phyloP scores from a whole-genome alignment of 306 rosid genomes.

The Ziziphus jujuba region DNA sequence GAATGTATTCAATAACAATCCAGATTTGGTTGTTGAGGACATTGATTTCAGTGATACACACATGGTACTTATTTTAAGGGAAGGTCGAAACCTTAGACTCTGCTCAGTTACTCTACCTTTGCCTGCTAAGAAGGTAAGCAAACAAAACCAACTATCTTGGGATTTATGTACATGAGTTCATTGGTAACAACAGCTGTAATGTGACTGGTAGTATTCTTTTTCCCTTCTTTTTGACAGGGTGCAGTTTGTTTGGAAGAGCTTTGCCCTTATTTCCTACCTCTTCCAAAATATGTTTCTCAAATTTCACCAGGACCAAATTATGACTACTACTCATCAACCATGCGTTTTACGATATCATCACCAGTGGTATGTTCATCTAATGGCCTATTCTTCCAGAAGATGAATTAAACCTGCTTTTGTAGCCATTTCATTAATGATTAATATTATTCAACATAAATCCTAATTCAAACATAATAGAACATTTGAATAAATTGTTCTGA shows the following conservation, averaged over 20 bases:
- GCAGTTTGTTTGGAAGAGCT: constrained; percentile 54
- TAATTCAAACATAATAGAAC: not conserved
- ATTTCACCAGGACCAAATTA: constrained; percentile 90
- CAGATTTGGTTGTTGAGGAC: constrained; percentile 59
- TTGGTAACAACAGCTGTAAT: constrained; percentile 16
- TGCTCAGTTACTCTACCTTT: constrained; percentile 75
- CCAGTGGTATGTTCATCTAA: constrained; percentile 70
- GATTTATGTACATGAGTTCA: constrained; percentile 23
- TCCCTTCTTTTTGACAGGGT: constrained; percentile 51
- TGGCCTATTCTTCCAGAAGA: constrained; percentile 4
- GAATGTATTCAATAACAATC: constrained; percentile 57
- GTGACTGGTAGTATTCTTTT: constrained; percentile 16
- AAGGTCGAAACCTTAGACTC: constrained; percentile 57
- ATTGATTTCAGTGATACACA: constrained; percentile 74
- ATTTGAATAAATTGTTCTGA: too few species aligned
- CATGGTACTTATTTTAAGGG: constrained; percentile 68
- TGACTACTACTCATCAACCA: constrained; percentile 70
- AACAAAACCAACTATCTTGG: constrained; percentile 18
- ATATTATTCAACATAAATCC: not conserved
- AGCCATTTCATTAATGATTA: not conserved
- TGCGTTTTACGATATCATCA: constrained; percentile 83
- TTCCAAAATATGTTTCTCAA: constrained; percentile 78
- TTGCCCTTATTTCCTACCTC: constrained; percentile 58
- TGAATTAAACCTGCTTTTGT: constrained; percentile 1
- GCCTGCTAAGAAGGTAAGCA: constrained; percentile 62